Evolutionary conservation across 2,329 filamentous ascomycete species (phyloP), one percentile per base, ranked within the genome.

Genomic region (Fusarium palustre): DNA sequence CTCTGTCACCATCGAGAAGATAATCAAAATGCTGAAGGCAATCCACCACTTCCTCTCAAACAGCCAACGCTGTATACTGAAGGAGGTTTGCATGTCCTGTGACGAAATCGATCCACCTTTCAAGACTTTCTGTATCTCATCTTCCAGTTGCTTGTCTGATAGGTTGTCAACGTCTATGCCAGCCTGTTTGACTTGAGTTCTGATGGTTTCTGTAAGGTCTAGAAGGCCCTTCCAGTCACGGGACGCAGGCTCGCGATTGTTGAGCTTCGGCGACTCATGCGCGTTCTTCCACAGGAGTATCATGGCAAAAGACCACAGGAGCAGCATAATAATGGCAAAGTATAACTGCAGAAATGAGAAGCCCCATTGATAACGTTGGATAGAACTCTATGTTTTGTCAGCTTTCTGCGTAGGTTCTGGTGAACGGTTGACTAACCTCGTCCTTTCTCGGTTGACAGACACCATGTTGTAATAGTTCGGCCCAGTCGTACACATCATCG

Each of bases 271-370:
- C 1, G 42, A 61, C 1, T 34, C 30, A 3, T 53, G 25, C 2
- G 66, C 9, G 1, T 46, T 31, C 0, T 30, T 13, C 59, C 59
- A 50, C 8, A 65, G 12, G 1, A 38, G 9, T 8, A 39, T 5
- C 3, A 65, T 38, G 8, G 46, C 39, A 1, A 55, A 2, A 1
- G 46, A 61, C 59, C 59, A 68, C 1, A 56, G 4, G 1, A 50
- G 5, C 0, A 68, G 24, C 3, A 68, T 9, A 0, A 55, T 5
- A 0, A 12, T 10, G 15, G 60, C 36, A 0, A 50, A 9, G 3
- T 68, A 48, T 0, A 68, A 9, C 4, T 68, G 59, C 3, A 68
- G 20, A 30, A 61, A 68, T 0, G 64, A 68, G 5, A 68, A 68
- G 0, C 66, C 64, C 59, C 66, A 68, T 16, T 56, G 34, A 4